Conservation (phyloP, 2,329 filamentous ascomycete genomes). For the Raffaelea albimanens region DNA sequence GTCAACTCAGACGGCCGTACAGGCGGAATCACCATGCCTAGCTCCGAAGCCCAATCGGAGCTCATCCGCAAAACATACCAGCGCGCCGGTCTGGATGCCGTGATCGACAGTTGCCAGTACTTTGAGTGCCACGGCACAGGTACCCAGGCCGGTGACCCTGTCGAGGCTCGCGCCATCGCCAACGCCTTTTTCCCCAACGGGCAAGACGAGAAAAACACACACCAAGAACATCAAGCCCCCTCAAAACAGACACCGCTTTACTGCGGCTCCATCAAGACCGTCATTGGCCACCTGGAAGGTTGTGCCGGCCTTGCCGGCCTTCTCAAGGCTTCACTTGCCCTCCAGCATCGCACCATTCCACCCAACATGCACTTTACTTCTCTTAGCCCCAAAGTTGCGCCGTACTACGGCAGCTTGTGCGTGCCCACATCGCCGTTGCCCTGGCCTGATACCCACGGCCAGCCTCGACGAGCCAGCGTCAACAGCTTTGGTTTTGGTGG, state of each 20-base stretch:
- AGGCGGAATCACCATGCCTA: slow-evolving; percentile 47
- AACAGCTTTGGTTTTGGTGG: slow-evolving; percentile 38
- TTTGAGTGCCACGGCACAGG: slow-evolving; percentile 37
- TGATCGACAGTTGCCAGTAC: slow-evolving; percentile 30
- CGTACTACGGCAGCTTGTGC: slow-evolving; percentile 17
- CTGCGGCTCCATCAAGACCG: slow-evolving; percentile 33
- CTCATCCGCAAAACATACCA: slow-evolving; percentile 36
- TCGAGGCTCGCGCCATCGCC: slow-evolving; percentile 33
- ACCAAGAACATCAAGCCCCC: neutral
- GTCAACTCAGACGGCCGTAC: slow-evolving; percentile 41
- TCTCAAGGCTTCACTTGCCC: slow-evolving; percentile 31
- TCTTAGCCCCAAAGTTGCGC: slow-evolving; percentile 30
- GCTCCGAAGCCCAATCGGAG: slow-evolving; percentile 28
- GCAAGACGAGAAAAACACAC: neutral
- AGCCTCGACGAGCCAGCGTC: slow-evolving; percentile 31
- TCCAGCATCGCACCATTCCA: slow-evolving; percentile 29
- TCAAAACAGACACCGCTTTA: slow-evolving; percentile 15
- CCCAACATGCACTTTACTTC: slow-evolving; percentile 33
- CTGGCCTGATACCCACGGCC: slow-evolving; percentile 26
- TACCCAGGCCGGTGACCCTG: slow-evolving; percentile 19
- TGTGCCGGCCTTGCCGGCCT: slow-evolving; percentile 38
- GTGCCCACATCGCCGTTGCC: slow-evolving; percentile 21
- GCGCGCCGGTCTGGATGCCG: slow-evolving; percentile 29
- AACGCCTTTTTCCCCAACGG: slow-evolving; percentile 25
- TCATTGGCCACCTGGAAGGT: slow-evolving; percentile 40